Percentiles rank a stretch among this genome's conserved stretches.
phyloP scores from a whole-genome alignment of 2,329 filamentous ascomycete species.

The Aspergillus sp. region DNA sequence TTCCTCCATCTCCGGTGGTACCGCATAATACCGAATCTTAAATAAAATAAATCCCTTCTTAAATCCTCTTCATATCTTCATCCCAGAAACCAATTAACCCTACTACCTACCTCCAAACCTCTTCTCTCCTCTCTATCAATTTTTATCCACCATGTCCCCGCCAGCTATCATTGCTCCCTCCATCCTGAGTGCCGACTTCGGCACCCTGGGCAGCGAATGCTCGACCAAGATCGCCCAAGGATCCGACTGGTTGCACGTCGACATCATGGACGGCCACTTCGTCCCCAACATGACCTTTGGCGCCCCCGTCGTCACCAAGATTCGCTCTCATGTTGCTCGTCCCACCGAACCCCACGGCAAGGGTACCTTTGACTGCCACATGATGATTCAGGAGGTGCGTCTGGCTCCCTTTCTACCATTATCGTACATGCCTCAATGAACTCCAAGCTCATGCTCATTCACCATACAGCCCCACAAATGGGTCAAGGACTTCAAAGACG shows the following conservation, averaged over 20 bases:
- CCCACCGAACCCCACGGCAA: slow-evolving; percentile 70
- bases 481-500: slow-evolving; percentile 92
- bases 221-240: slow-evolving; percentile 80
- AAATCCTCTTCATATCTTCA: neutral
- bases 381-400: slow-evolving; percentile 97
- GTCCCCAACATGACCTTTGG: slow-evolving; percentile 98
- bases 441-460: neutral
- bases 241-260: slow-evolving; percentile 91
- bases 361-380: slow-evolving; percentile 98
- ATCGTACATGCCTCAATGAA: neutral
- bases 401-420: neutral
- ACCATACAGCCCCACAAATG: slow-evolving; percentile 84
- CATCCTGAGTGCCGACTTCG: slow-evolving; percentile 98
- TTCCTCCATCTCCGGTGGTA: neutral
- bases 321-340: slow-evolving; percentile 78
- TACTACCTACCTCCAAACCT: neutral
- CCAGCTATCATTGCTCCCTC: slow-evolving; percentile 94
- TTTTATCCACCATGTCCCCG: slow-evolving; percentile 68
- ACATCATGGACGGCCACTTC: slow-evolving; percentile 99
- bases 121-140: neutral
- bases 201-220: slow-evolving; percentile 81
- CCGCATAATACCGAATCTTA: neutral
- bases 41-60: neutral
- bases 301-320: slow-evolving; percentile 90
- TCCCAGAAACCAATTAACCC: neutral